A percentile compares a stretch with the other conserved stretches of the same genome.
phyloP scores from a whole-genome alignment of 2,329 filamentous ascomycete genomes.

The Ceratocystis eucalypticola region DNA sequence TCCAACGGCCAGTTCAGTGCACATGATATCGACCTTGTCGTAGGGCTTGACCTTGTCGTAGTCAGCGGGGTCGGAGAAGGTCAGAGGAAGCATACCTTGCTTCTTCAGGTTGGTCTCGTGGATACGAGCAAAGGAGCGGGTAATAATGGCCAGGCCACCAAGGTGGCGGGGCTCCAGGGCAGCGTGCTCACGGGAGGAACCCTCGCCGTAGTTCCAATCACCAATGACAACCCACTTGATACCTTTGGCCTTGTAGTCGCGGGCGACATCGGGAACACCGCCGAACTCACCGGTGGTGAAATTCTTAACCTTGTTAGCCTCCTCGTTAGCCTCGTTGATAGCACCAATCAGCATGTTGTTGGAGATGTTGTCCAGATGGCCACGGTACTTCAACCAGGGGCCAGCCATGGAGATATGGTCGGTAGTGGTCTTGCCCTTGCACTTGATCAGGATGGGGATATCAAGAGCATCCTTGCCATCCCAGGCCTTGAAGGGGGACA shows the following conservation, averaged over 20 bases:
- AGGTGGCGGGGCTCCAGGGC: conserved; percentile 95
- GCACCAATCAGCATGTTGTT: conserved; percentile 99
- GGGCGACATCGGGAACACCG: conserved; percentile 82
- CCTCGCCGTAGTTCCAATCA: conserved; percentile 99
- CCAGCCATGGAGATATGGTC: conserved; percentile 97
- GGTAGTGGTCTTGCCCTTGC: conserved; percentile 88
- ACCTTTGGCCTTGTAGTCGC: conserved; percentile 96
- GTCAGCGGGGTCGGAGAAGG: conserved; percentile 85
- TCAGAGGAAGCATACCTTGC: conserved; percentile 99
- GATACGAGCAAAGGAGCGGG: conserved; percentile 91
- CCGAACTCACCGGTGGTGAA: conserved; percentile 68
- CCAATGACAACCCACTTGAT: conserved; percentile 95
- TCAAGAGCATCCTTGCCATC: conserved; percentile 77
- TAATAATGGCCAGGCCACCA: conserved; percentile 92
- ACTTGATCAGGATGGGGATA: conserved; percentile 91
- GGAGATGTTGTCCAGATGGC: conserved; percentile 97
- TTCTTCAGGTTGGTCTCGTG: conserved; percentile 99
- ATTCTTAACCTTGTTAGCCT: conserved; percentile 98
- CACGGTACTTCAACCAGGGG: conserved; percentile 97
- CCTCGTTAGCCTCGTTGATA: conserved; percentile 86
- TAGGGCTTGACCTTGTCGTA: conserved; percentile 94
- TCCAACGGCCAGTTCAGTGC: conserved; percentile 80
- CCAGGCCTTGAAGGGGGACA: conserved; percentile 77
- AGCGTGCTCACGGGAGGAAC: conserved; percentile 93
- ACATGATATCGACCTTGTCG: conserved; percentile 78